A percentile compares a stretch with the other conserved stretches of the same genome.
phyloP scores from a whole-genome alignment of 1,139 yeast genomes.

The Blastobotrys aristatus region DNA sequence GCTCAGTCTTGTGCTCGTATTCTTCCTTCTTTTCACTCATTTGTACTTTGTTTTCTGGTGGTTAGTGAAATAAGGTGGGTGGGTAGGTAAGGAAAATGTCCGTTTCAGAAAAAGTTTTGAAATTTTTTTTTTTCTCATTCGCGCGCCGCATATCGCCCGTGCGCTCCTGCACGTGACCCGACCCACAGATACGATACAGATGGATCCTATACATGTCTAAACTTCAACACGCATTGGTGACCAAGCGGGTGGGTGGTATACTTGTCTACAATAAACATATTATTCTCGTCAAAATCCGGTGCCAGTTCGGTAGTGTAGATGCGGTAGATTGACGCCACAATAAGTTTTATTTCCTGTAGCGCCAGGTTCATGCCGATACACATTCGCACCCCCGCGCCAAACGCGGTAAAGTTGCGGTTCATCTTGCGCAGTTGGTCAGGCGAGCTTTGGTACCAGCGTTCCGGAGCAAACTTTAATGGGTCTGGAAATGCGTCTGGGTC shows the following conservation, averaged over 20 bases:
- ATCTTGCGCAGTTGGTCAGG: slow-evolving; percentile 41
- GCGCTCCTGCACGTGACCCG: too few species aligned
- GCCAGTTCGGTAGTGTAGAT: slow-evolving; percentile 38
- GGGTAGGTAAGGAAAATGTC: background rate
- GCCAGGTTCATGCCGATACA: slow-evolving; percentile 71
- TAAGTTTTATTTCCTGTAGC: slow-evolving; percentile 57
- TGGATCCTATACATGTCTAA: too few species aligned
- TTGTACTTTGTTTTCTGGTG: background rate
- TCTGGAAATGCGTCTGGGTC: slow-evolving; percentile 45
- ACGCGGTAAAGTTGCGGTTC: slow-evolving; percentile 57
- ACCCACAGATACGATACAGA: too few species aligned
- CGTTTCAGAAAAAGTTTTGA: background rate
- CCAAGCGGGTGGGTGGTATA: slow-evolving; percentile 38
- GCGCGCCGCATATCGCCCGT: background rate
- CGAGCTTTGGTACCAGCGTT: slow-evolving; percentile 53
- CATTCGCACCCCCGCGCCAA: slow-evolving; percentile 74
- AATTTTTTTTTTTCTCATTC: background rate
- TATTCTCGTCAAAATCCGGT: slow-evolving; percentile 26
- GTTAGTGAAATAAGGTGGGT: background rate
- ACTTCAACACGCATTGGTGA: slow-evolving; percentile 21
- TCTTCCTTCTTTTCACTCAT: background rate
- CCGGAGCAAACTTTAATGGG: slow-evolving; percentile 52
- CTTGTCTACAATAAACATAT: slow-evolving; percentile 35
- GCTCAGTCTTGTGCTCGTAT: slow-evolving; percentile 26
- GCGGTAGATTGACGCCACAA: slow-evolving; percentile 51